A percentile compares a stretch with the other conserved stretches of the same genome.
Conservation (phyloP, 257 asterid genomes). For the Euphrasia confusa region DNA sequence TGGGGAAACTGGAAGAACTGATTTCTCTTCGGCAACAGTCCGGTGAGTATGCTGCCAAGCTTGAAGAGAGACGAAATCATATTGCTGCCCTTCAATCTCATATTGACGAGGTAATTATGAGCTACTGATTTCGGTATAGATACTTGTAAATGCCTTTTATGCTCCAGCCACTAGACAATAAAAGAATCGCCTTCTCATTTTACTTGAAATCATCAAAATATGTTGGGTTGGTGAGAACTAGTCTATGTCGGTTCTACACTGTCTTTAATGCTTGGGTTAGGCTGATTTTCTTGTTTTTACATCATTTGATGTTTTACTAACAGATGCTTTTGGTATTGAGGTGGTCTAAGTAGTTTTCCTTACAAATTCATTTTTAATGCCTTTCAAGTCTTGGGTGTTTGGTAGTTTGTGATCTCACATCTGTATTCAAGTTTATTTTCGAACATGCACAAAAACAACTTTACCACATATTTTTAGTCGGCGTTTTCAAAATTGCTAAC, state of each 20-base stretch:
- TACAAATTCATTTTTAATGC: neutral
- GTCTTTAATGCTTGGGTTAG: too few species aligned
- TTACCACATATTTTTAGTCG: neutral
- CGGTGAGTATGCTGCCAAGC: conserved; percentile 49
- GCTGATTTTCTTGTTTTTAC: too few species aligned
- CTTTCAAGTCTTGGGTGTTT: neutral
- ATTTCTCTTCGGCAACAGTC: conserved; percentile 67
- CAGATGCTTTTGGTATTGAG: neutral
- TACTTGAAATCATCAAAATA: neutral
- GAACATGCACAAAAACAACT: neutral
- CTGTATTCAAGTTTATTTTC: neutral
- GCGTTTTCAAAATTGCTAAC: neutral
- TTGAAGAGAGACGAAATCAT: conserved; percentile 58
- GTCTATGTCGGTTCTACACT: neutral
- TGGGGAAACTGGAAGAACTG: conserved; percentile 69
- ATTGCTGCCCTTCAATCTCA: conserved; percentile 42
- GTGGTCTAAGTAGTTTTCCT: neutral
- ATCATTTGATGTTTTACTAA: neutral
- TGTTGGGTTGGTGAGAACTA: conserved; percentile 4
- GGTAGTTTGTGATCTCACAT: conserved; percentile 1
- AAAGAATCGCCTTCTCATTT: conserved; percentile 6
- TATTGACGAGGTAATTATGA: conserved; percentile 51
- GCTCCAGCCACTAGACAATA: neutral
- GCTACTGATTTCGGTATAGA: neutral
- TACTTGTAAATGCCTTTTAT: conserved; percentile 8